Evolutionary conservation across 1,284 basidiomycete genomes (phyloP).

Genomic region (Malassezia brasiliensis): DNA sequence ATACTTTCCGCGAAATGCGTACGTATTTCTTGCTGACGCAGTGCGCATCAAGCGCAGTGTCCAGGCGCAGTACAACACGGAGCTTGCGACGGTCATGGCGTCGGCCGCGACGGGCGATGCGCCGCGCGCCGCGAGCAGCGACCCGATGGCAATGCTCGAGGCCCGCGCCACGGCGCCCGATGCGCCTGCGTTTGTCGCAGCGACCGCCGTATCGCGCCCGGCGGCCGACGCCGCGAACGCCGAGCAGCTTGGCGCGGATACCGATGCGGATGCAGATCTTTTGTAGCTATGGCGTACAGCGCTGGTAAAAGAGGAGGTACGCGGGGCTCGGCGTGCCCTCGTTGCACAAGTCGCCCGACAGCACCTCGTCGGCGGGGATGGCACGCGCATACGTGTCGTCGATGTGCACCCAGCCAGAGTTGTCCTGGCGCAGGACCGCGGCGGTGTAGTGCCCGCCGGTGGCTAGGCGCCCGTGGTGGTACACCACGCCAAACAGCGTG

Average conservation of each 20-base stretch:
- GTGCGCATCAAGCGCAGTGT: conserved; percentile 93
- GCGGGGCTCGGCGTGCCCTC: conserved; percentile 34
- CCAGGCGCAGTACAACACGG: conserved; percentile 96
- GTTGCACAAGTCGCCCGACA: conserved; percentile 51
- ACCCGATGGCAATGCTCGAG: conserved; percentile 55
- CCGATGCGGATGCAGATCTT: conserved; percentile 45
- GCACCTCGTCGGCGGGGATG: conserved; percentile 66
- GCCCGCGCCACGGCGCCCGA: conserved; percentile 21
- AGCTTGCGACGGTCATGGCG: conserved; percentile 55
- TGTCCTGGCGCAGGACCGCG: conserved; percentile 71
- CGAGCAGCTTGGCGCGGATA: conserved; percentile 26
- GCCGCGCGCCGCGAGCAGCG: conserved; percentile 46
- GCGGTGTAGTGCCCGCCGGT: conserved; percentile 93
- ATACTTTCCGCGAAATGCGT: conserved; percentile 92
- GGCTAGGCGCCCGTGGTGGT: conserved; percentile 85
- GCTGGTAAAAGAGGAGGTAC: conserved; percentile 16
- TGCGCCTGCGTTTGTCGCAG: conserved; percentile 56
- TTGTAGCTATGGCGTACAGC: conserved; percentile 16
- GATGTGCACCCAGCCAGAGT: conserved; percentile 72
- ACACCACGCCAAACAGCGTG: conserved; percentile 79
- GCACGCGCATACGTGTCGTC: conserved; percentile 66
- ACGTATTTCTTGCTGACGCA: neutral
- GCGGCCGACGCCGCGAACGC: conserved; percentile 40
- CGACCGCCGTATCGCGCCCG: conserved; percentile 58
- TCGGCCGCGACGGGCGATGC: conserved; percentile 25